Percentiles rank a stretch among this genome's conserved stretches.
Evolutionary conservation across 2,329 filamentous ascomycete genomes (phyloP).

Genomic region (Mycosphaerella sp.): DNA sequence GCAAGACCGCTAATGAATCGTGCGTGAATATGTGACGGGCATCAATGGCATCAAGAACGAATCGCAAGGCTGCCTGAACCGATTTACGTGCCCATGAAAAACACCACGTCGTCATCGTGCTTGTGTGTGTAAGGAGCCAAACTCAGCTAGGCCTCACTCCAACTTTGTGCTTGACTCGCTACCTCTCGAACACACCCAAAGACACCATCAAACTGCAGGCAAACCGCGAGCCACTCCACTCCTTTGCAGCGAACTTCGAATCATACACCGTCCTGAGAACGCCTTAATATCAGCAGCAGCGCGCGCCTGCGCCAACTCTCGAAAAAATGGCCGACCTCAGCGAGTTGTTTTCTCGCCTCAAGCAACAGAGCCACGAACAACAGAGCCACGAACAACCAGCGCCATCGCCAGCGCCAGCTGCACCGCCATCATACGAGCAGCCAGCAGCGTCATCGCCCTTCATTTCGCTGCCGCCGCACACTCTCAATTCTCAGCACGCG

Average conservation of each 20-base stretch:
- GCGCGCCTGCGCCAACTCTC: conserved; percentile 12
- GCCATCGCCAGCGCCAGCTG: conserved; percentile 23
- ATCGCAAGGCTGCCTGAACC: neutral
- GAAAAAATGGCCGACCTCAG: conserved; percentile 39
- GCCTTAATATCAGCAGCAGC: conserved; percentile 4
- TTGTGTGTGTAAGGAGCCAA: neutral
- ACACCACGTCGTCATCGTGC: neutral
- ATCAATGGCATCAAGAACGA: conserved; percentile 1
- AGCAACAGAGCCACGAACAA: conserved; percentile 42
- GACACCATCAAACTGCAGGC: neutral
- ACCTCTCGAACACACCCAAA: neutral
- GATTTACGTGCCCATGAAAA: neutral
- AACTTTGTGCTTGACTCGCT: neutral
- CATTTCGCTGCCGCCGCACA: conserved; percentile 49
- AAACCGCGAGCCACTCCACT: neutral
- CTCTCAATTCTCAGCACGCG: conserved; percentile 50
- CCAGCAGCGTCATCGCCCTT: conserved; percentile 54
- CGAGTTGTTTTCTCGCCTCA: conserved; percentile 41
- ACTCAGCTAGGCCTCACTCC: neutral
- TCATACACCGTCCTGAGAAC: conserved; percentile 1
- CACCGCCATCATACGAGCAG: conserved; percentile 42
- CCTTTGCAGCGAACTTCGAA: neutral
- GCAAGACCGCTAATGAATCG: neutral
- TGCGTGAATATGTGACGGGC: neutral
- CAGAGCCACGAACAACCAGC: conserved; percentile 40